Base-by-base conservation (phyloP, 1,139 yeast genomes). In the Yamadazyma dendronema region DNA sequence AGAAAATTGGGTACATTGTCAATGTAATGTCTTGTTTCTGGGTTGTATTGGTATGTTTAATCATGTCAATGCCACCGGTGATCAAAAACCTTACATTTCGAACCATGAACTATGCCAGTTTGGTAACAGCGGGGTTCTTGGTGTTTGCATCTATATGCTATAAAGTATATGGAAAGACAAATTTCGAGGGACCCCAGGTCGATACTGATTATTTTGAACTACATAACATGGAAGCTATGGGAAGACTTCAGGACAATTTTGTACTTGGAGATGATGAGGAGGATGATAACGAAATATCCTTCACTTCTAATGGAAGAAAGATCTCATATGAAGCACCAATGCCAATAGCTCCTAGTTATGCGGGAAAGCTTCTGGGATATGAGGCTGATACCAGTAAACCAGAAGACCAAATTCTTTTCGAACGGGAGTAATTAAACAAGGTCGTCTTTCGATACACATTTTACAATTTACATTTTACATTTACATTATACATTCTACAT, bases 61-160 rank as follows among this genome's bases (percentile, higher is more conserved):
- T 84, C 2, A 70, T 87, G 33, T 84, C 92, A 47, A 64, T 84
- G 56, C 95, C 95, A 2, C 84, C 90, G 0, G 79, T 79, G 29
- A 67, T 84, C 38, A 85, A 84, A 37, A 46, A 58, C 28, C 74
- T 87, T 12, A 74, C 78, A 4, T 71, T 76, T 51, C 56, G 57
- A 14, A 70, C 79, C 7, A 84, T 87, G 90, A 87, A 87, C 57
- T 87, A 84, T 54, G 86, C 95, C 0, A 59, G 80, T 15, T 73
- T 75, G 13, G 92, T 82, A 3, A 76, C 82, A 41, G 39, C 67
- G 0, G 50, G 71, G 1, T 79, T 82, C 45, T 57, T 76, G 1
- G 50, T 66, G 0, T 51, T 75, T 27, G 77, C 83, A 3, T 62
- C 78, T 1, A 38, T 74, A 2, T 66, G 81, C 3, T 84, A 77